phyloP scores from a whole-genome alignment of 1,284 basidiomycete genomes.

The Cutaneotrichosporon sp. region DNA sequence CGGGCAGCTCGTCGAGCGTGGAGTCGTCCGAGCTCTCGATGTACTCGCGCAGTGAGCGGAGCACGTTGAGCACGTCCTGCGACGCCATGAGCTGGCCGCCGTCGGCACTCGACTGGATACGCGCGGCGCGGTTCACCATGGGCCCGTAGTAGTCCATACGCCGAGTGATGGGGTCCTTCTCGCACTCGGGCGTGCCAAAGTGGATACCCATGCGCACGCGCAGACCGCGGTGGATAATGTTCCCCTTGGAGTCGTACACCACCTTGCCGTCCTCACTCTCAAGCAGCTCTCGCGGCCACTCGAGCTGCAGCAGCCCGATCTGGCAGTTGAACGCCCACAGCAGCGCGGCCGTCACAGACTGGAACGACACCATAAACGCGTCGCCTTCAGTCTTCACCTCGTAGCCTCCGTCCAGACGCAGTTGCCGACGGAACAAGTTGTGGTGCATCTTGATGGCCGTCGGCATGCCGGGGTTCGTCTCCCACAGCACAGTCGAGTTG shows the following conservation, averaged over 20 bases:
- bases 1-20: conserved; percentile 36
- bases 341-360: conserved; percentile 75
- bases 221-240: conserved; percentile 76
- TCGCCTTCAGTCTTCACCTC: conserved; percentile 99
- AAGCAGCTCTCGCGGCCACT: conserved; percentile 92
- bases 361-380: conserved; percentile 98
- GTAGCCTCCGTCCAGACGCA: conserved; percentile 91
- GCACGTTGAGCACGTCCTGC: conserved; percentile 79
- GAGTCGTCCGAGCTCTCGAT: conserved; percentile 53
- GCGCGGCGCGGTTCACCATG: conserved; percentile 85
- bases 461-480: conserved; percentile 93
- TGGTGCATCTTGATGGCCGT: conserved; percentile 93
- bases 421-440: conserved; percentile 72
- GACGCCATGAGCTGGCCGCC: conserved; percentile 96
- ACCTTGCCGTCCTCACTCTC: conserved; percentile 88
- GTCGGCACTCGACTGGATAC: conserved; percentile 75
- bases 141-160: conserved; percentile 98
- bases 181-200: conserved; percentile 84
- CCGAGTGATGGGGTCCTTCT: conserved; percentile 85
- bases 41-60: conserved; percentile 53
- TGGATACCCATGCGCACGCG: conserved; percentile 98
- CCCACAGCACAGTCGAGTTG: conserved; percentile 96
- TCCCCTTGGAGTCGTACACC: conserved; percentile 64
- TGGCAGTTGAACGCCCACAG: conserved; percentile 92
- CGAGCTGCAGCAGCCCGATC: conserved; percentile 71